Conservation (phyloP, 768 basidiomycete genomes). For the Suillus spraguei region DNA sequence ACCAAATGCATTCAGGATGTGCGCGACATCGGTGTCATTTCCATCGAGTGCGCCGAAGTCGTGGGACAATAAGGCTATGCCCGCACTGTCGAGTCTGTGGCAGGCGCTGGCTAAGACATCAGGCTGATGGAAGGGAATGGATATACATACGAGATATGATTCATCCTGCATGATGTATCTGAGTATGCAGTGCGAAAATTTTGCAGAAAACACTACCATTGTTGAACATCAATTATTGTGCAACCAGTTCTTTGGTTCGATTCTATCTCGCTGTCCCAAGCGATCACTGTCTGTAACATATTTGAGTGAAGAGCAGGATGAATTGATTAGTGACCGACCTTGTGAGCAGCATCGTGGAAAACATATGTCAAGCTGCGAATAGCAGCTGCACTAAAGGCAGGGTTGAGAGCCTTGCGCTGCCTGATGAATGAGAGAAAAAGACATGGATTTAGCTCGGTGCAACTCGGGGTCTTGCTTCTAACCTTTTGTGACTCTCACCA, state of each 20-base stretch:
- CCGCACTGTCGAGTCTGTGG: constrained; percentile 45
- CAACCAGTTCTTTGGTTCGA: neutral
- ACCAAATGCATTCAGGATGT: constrained; percentile 28
- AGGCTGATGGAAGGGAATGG: neutral
- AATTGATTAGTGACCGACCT: constrained; percentile 33
- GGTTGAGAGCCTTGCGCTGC: constrained; percentile 52
- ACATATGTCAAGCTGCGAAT: constrained; percentile 48
- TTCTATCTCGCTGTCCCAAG: constrained; percentile 2
- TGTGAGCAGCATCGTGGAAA: constrained; percentile 54
- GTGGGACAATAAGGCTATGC: constrained; percentile 48
- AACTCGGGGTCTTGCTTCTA: neutral
- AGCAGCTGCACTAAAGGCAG: constrained; percentile 54
- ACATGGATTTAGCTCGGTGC: neutral
- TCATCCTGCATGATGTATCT: neutral
- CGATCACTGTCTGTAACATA: neutral
- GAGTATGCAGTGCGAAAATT: neutral
- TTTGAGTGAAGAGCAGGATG: neutral
- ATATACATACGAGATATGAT: neutral
- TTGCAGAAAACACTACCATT: neutral
- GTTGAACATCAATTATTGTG: neutral
- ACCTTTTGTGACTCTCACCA: constrained; percentile 20
- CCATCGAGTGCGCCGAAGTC: constrained; percentile 46
- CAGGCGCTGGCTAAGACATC: neutral
- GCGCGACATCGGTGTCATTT: constrained; percentile 27
- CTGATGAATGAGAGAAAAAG: constrained; percentile 31